Percentiles rank a stretch among this genome's conserved stretches.
Evolutionary conservation across 108 stramenopile genomes (phyloP).

Genomic region (Cyclotella choctawhatcheeana): DNA sequence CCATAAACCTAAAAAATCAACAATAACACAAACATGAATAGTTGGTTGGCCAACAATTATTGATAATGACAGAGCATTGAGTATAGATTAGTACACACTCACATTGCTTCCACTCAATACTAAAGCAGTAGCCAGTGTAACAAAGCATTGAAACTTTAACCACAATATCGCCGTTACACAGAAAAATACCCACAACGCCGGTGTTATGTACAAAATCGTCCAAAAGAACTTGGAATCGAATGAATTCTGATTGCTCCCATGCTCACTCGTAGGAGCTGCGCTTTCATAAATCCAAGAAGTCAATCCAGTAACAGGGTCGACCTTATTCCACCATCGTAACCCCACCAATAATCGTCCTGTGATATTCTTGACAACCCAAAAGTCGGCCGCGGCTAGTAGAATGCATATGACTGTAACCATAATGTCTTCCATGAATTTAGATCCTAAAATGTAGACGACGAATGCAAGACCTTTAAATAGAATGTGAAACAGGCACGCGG

Average conservation of each 20-base stretch:
- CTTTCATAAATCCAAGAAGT: constrained; percentile 96
- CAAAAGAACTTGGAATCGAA: constrained; percentile 93
- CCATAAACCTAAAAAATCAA: too few species aligned
- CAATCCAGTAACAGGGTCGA: constrained; percentile 67
- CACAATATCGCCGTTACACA: constrained; percentile 79
- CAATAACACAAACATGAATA: too few species aligned
- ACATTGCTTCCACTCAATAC: constrained; percentile 84
- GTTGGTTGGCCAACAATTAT: too few species aligned
- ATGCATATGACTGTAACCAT: constrained; percentile 92
- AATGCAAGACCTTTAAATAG: constrained; percentile 90
- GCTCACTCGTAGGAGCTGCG: constrained; percentile 36
- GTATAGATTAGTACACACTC: too few species aligned
- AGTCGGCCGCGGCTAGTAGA: constrained; percentile 92
- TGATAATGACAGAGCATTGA: too few species aligned
- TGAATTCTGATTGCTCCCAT: constrained; percentile 21
- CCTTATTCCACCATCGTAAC: constrained; percentile 97
- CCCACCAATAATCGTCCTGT: constrained; percentile 91
- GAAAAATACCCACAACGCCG: constrained; percentile 75
- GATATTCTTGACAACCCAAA: constrained; percentile 96
- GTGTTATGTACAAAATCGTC: constrained; percentile 90
- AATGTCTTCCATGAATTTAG: constrained; percentile 82
- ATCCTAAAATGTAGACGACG: constrained; percentile 89
- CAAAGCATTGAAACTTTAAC: constrained; percentile 87
- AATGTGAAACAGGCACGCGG: constrained; percentile 89
- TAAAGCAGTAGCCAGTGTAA: constrained; percentile 85